A percentile compares a stretch with the other conserved stretches of the same genome.
Evolutionary conservation across 2,329 filamentous ascomycete species (phyloP).

Genomic region (Coniosporium tulheliwenetii): DNA sequence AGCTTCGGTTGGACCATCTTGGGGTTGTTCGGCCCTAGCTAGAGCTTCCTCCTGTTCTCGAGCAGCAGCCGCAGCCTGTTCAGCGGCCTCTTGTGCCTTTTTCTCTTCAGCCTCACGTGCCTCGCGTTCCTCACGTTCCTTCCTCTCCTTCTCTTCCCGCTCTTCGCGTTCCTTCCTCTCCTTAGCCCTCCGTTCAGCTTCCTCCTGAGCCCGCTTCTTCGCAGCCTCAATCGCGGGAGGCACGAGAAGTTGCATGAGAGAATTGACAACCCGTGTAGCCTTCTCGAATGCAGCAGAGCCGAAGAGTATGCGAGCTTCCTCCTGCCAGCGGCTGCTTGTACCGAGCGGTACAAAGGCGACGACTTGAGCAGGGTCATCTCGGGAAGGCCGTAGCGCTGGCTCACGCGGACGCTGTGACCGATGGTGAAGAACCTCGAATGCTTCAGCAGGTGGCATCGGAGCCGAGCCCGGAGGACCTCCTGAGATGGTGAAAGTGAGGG

Average conservation of each 20-base stretch:
- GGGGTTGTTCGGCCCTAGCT: conserved; percentile 3
- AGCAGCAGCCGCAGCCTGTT: conserved; percentile 17
- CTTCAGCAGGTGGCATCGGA: conserved; percentile 14
- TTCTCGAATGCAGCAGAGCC: conserved; percentile 53
- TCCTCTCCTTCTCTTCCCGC: conserved; percentile 33
- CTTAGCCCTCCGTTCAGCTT: conserved; percentile 43
- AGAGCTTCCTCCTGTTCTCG: conserved; percentile 12
- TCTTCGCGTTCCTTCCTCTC: conserved; percentile 46
- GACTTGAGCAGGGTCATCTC: conserved; percentile 52
- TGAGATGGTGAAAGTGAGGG: conserved; percentile 37
- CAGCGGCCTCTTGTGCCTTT: conserved; percentile 27
- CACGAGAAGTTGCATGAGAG: conserved; percentile 57
- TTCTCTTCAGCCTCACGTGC: conserved; percentile 31
- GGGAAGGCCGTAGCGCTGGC: conserved; percentile 17
- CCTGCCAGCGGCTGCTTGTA: conserved; percentile 57
- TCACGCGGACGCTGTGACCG: not conserved
- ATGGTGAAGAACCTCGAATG: not conserved
- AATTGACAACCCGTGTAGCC: conserved; percentile 48
- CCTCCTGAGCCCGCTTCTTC: conserved; percentile 51
- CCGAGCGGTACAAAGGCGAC: conserved; percentile 65
- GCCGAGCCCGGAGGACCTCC: conserved; percentile 15
- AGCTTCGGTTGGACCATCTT: conserved; percentile 16
- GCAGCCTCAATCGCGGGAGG: conserved; percentile 75
- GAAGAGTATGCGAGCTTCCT: conserved; percentile 81
- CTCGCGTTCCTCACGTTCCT: conserved; percentile 32